Evolutionary conservation across 192 early-diverging fungal genomes (phyloP).

Genomic region (Phlyctochytrium bullatum): DNA sequence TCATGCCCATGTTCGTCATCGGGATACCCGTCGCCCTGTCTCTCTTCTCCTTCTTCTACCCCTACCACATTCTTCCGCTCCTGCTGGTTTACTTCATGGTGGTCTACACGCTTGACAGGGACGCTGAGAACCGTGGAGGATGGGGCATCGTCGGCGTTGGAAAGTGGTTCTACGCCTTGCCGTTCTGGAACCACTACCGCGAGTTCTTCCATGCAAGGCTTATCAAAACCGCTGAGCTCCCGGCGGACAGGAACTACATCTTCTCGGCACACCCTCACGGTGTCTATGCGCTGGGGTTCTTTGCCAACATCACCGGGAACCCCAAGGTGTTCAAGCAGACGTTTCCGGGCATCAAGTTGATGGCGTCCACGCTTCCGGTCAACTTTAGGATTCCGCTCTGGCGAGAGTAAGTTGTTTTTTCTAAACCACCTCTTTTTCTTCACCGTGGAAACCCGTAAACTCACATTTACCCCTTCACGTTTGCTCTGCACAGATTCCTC

Average conservation of each 20-base stretch:
- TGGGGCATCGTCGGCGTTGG: constrained; percentile 17
- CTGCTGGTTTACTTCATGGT: constrained; percentile 15
- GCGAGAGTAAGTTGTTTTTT: constrained; percentile 10
- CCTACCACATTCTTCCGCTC: constrained; percentile 4
- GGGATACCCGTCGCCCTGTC: background rate
- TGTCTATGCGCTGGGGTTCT: constrained; percentile 26
- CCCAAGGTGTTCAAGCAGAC: constrained; percentile 20
- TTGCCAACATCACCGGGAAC: constrained; percentile 25
- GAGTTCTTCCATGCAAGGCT: constrained; percentile 30
- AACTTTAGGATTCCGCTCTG: constrained; percentile 35
- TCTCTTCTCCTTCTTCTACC: constrained; percentile 1
- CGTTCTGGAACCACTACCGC: constrained; percentile 26
- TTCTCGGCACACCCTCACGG: constrained; percentile 27
- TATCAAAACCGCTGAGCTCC: constrained; percentile 29
- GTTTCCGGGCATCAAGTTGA: constrained; percentile 23
- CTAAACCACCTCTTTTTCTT: too few relatives aligned
- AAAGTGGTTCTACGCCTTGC: constrained; percentile 7
- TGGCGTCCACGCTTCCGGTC: constrained; percentile 27
- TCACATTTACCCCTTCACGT: background rate
- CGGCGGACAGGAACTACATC: constrained; percentile 28
- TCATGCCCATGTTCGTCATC: constrained; percentile 7
- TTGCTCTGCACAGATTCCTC: constrained; percentile 12
- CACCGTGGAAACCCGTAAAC: too few relatives aligned
- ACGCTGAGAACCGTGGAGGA: constrained; percentile 13
- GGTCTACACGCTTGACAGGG: constrained; percentile 9